Percentiles rank a stretch among this genome's conserved stretches.
These are phyloP conservation scores for Otatea glauca DNA, from an alignment of 176 grass and related monocot genomes.

Conservation along the genomic window DNA sequence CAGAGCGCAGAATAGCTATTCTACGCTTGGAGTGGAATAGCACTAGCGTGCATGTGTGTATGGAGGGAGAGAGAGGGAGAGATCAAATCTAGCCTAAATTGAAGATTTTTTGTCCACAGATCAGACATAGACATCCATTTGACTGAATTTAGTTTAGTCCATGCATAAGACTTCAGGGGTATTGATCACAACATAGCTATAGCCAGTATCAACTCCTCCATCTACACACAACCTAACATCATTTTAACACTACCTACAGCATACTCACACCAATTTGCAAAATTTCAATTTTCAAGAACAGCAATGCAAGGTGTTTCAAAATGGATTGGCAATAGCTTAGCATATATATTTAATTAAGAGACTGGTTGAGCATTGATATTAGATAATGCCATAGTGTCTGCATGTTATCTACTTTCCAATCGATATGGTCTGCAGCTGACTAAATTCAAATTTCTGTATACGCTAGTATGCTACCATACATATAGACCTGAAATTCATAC, in stretches of 20 bases:
- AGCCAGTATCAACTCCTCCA: not conserved
- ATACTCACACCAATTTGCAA: not conserved
- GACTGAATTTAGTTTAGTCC: not conserved
- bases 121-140: not conserved
- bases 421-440: not conserved
- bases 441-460: not conserved
- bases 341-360: not conserved
- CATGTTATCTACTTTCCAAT: not conserved
- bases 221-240: conserved; percentile 14
- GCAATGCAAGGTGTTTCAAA: not conserved
- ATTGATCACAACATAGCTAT: not conserved
- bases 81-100: not conserved
- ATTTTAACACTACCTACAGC: not conserved
- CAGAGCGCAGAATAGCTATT: too few relatives aligned
- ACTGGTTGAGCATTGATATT: not conserved
- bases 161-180: not conserved
- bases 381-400: not conserved
- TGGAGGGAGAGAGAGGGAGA: too few relatives aligned
- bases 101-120: not conserved
- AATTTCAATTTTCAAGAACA: not conserved
- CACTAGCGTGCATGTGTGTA: too few relatives aligned
- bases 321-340: not conserved
- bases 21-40: too few relatives aligned
- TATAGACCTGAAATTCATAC: not conserved
- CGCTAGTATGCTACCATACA: not conserved